Percentiles rank a stretch among this genome's conserved stretches.
Conservation (phyloP, 192 early-diverging fungal genomes). For the Oehlia diaphana region DNA sequence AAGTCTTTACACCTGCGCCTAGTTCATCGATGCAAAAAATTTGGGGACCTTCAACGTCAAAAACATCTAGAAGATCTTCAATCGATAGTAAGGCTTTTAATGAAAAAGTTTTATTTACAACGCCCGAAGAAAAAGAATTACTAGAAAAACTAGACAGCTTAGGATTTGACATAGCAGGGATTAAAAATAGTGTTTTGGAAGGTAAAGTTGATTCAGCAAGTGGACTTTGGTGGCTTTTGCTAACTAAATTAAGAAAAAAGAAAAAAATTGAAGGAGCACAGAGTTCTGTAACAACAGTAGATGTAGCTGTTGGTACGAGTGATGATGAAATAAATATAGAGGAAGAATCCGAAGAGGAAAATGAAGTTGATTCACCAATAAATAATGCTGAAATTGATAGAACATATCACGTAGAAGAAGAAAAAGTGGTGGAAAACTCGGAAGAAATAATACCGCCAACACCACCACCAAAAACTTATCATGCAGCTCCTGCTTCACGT, state of each 20-base stretch:
- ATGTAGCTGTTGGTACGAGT: slow-evolving; percentile 29
- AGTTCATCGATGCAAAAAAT: neutral
- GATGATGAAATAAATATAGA: slow-evolving; percentile 5
- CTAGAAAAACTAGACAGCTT: slow-evolving; percentile 26
- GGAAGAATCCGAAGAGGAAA: slow-evolving; percentile 22
- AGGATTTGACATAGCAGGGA: slow-evolving; percentile 17
- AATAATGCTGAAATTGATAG: neutral
- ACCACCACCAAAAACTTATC: slow-evolving; percentile 29
- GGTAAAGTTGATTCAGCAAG: slow-evolving; percentile 27
- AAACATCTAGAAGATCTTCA: slow-evolving; percentile 24
- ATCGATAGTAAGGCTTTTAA: slow-evolving; percentile 31
- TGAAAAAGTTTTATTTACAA: slow-evolving; percentile 27
- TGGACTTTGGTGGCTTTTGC: slow-evolving; percentile 32
- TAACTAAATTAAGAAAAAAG: slow-evolving; percentile 25
- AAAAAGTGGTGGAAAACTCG: neutral
- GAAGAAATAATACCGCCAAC: slow-evolving; percentile 4
- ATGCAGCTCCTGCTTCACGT: slow-evolving; percentile 14
- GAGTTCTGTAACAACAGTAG: slow-evolving; percentile 7
- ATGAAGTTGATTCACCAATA: slow-evolving; percentile 3
- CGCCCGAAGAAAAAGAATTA: slow-evolving; percentile 30
- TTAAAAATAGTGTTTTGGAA: slow-evolving; percentile 30
- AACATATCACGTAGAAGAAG: neutral
- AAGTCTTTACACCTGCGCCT: neutral
- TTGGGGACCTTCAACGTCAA: slow-evolving; percentile 20
- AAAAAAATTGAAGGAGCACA: neutral